Percentiles rank a stretch among this genome's conserved stretches.
Conservation (phyloP, 2,329 filamentous ascomycete genomes). For the Pseudogymnoascus sp. region DNA sequence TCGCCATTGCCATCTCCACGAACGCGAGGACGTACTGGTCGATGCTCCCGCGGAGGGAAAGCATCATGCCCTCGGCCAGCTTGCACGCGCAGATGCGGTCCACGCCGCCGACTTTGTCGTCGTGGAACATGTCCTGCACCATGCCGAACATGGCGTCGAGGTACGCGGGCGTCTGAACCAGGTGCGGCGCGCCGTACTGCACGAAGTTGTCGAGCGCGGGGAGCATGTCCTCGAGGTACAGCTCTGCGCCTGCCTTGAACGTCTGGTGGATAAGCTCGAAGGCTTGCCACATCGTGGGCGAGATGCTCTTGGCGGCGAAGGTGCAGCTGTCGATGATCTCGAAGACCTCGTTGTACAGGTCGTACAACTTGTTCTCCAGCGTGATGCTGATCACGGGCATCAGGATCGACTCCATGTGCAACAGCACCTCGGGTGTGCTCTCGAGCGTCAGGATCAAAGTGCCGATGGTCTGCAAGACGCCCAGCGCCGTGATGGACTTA, state of each 20-base stretch:
- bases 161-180: conserved; percentile 79
- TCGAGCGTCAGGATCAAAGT: conserved; percentile 94
- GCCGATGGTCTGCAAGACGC: conserved; percentile 94
- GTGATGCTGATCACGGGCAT: conserved; percentile 97
- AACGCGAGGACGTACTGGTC: conserved; percentile 86
- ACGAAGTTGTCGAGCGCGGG: conserved; percentile 97
- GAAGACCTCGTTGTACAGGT: conserved; percentile 96
- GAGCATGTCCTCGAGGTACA: conserved; percentile 98
- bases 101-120: conserved; percentile 85
- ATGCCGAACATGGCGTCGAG: conserved; percentile 85
- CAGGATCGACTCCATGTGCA: conserved; percentile 89
- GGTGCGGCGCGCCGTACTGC: conserved; percentile 74
- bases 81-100: conserved; percentile 97
- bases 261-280: conserved; percentile 95
- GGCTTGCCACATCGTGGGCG: conserved; percentile 95
- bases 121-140: conserved; percentile 90
- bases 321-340: conserved; percentile 99
- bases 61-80: conserved; percentile 92
- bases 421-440: conserved; percentile 89
- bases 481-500: conserved; percentile 95
- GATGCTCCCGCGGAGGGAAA: conserved; percentile 81
- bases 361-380: conserved; percentile 93
- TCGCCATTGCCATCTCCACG: conserved; percentile 76
- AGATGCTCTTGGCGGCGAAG: conserved; percentile 93
- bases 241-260: conserved; percentile 93